A percentile compares a stretch with the other conserved stretches of the same genome.
Conservation (phyloP, 2,329 filamentous ascomycete genomes). For the Fusarium tjaetaba region DNA sequence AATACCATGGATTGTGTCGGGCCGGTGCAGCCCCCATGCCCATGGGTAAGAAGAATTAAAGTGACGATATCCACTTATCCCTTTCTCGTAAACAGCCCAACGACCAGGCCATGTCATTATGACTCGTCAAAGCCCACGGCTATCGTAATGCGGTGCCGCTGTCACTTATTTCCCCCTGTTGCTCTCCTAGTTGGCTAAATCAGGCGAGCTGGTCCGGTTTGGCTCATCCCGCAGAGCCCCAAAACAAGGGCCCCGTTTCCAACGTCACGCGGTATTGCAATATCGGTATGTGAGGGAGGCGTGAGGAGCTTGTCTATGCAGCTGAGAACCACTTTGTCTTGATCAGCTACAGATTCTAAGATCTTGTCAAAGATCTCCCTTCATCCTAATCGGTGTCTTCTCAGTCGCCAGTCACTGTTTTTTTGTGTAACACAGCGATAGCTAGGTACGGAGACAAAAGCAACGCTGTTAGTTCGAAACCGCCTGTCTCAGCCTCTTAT, state of each 20-base stretch:
- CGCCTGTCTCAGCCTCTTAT: not conserved
- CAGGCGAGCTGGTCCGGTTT: not conserved
- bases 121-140: not conserved
- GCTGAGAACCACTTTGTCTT: not conserved
- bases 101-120: not conserved
- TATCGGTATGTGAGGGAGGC: not conserved
- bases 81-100: not conserved
- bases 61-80: not conserved
- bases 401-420: not conserved
- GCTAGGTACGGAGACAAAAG: not conserved
- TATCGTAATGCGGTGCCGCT: not conserved
- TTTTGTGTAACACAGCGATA: not conserved
- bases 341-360: not conserved
- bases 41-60: not conserved
- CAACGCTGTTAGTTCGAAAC: not conserved
- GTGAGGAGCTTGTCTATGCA: not conserved
- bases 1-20: not conserved
- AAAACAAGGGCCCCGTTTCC: not conserved
- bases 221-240: constrained; percentile 5
- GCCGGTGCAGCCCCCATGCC: not conserved
- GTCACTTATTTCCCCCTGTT: not conserved
- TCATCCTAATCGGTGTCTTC: not conserved
- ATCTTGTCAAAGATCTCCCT: not conserved
- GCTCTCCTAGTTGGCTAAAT: not conserved
- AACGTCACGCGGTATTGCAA: not conserved